Evolutionary conservation across 2,329 filamentous ascomycete genomes (phyloP).

Genomic region (Cercospora zeina): DNA sequence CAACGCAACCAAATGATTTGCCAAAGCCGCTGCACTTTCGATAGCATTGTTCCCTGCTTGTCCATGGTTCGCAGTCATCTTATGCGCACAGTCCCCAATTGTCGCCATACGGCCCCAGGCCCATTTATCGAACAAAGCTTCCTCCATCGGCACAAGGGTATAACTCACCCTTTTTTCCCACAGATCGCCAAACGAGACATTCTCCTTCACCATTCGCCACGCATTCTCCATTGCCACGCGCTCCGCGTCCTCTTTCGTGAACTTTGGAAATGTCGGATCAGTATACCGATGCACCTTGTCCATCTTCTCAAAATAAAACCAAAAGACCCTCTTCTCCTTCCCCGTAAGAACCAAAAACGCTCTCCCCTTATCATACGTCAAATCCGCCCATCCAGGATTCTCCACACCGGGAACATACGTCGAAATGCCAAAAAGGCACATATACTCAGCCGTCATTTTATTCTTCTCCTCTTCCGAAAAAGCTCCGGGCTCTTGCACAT

Average conservation of each 20-base stretch:
- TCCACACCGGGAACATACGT: conserved; percentile 31
- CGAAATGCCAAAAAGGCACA: conserved; percentile 46
- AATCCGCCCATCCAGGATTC: conserved; percentile 26
- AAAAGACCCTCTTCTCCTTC: conserved; percentile 40
- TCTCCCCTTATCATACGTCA: conserved; percentile 30
- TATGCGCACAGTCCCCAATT: conserved; percentile 34
- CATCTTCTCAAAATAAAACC: conserved; percentile 43
- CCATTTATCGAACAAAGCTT: conserved; percentile 34
- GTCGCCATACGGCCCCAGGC: conserved; percentile 33
- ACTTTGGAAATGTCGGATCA: conserved; percentile 41
- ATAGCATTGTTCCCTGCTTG: conserved; percentile 32
- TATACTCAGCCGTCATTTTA: conserved; percentile 34
- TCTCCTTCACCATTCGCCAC: conserved; percentile 31
- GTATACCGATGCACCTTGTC: conserved; percentile 33
- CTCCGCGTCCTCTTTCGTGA: conserved; percentile 40
- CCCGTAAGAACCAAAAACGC: conserved; percentile 39
- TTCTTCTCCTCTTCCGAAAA: conserved; percentile 28
- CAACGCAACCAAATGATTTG: conserved; percentile 24
- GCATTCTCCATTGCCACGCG: conserved; percentile 34
- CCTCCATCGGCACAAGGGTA: conserved; percentile 36
- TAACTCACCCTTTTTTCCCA: conserved; percentile 36
- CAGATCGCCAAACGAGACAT: conserved; percentile 38
- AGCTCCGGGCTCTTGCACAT: conserved; percentile 18
- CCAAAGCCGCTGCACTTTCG: conserved; percentile 33
- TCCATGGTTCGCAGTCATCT: conserved; percentile 33